A percentile compares a stretch with the other conserved stretches of the same genome.
Conservation (phyloP, 2,329 filamentous ascomycete genomes). For the Davidsoniella australis region DNA sequence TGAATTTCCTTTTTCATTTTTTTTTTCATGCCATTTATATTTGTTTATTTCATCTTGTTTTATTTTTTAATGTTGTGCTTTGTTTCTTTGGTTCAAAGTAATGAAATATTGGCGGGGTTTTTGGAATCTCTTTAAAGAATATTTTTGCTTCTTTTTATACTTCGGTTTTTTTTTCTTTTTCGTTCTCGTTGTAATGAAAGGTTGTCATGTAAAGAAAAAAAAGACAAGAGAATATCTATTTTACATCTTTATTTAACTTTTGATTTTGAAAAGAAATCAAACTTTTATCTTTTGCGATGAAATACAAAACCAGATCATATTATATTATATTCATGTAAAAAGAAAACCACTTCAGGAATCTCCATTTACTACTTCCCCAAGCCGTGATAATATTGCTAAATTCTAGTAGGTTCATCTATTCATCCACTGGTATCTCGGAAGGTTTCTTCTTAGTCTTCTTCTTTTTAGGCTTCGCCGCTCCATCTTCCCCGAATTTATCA, state of each 20-base stretch:
- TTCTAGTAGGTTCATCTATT: slow-evolving; percentile 15
- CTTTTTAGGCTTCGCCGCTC: slow-evolving; percentile 25
- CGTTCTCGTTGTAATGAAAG: too few relatives aligned
- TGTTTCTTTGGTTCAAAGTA: background rate
- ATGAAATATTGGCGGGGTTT: background rate
- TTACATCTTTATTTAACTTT: too few relatives aligned
- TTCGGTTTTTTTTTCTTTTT: background rate
- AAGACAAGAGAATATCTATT: too few relatives aligned
- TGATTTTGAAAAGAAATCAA: too few relatives aligned
- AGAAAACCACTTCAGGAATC: too few relatives aligned
- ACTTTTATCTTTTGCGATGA: too few relatives aligned
- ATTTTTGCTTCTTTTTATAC: slow-evolving; percentile 10
- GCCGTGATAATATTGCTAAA: too few relatives aligned
- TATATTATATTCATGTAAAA: too few relatives aligned
- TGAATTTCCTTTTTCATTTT: slow-evolving; percentile 16
- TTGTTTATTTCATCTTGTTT: slow-evolving; percentile 3
- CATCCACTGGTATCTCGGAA: too few relatives aligned
- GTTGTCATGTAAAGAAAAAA: too few relatives aligned
- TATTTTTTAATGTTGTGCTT: background rate
- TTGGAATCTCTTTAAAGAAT: slow-evolving; percentile 12
- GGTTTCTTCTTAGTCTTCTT: slow-evolving; percentile 29
- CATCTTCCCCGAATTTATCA: slow-evolving; percentile 7
- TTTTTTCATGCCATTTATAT: slow-evolving; percentile 23
- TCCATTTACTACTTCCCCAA: too few relatives aligned
- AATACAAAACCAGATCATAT: too few relatives aligned